Evolutionary conservation across 2,329 filamentous ascomycete species (phyloP).

Genomic region (Alternaria dauci): DNA sequence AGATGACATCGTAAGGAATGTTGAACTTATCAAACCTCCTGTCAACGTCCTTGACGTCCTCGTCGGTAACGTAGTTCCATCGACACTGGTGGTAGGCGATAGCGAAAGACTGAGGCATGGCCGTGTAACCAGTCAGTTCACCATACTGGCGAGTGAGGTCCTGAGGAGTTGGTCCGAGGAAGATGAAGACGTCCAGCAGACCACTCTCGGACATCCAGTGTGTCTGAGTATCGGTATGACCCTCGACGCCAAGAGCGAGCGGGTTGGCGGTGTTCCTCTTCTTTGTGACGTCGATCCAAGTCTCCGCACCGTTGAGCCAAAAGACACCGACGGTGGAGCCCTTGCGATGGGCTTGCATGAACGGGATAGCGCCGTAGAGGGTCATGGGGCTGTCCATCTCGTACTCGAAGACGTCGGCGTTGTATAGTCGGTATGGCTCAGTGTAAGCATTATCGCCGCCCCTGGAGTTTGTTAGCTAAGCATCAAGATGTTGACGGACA

Average conservation of each 20-base stretch:
- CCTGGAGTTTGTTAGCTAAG: conserved; percentile 39
- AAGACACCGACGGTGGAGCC: conserved; percentile 94
- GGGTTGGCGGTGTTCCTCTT: conserved; percentile 76
- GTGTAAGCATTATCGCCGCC: conserved; percentile 85
- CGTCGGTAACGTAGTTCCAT: conserved; percentile 98
- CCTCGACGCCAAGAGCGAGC: conserved; percentile 73
- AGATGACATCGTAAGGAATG: conserved; percentile 98
- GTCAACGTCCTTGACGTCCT: conserved; percentile 96
- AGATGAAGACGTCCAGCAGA: conserved; percentile 89
- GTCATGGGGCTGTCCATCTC: conserved; percentile 98
- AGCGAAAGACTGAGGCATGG: conserved; percentile 90
- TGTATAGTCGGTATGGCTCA: conserved; percentile 94
- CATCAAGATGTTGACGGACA: neutral
- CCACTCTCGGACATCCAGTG: conserved; percentile 98
- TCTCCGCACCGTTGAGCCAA: conserved; percentile 97
- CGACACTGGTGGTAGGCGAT: conserved; percentile 97
- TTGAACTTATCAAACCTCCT: conserved; percentile 93
- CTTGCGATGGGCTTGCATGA: conserved; percentile 97
- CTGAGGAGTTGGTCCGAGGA: conserved; percentile 85
- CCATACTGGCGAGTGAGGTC: conserved; percentile 84
- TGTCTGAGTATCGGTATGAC: conserved; percentile 80
- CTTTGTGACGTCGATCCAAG: conserved; percentile 95
- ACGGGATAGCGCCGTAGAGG: conserved; percentile 93
- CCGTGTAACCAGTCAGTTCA: conserved; percentile 89
- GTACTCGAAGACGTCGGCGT: conserved; percentile 97